Percentiles rank a stretch among this genome's conserved stretches.
phyloP scores from a whole-genome alignment of 257 asterid genomes.

The Capsicum pubescens region DNA sequence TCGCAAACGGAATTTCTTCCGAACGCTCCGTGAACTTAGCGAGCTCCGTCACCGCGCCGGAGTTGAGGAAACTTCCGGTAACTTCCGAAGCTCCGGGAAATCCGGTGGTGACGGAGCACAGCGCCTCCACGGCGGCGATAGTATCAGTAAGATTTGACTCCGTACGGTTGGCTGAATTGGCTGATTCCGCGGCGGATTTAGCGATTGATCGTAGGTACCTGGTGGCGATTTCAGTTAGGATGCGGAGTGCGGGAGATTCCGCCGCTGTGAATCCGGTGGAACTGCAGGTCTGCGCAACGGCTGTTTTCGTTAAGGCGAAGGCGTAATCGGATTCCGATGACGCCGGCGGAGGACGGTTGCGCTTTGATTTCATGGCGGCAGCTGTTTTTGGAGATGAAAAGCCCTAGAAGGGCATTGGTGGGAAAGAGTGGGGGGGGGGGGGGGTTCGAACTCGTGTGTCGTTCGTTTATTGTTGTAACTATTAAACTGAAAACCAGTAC shows the following conservation, averaged over 20 bases:
- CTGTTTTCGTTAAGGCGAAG: slow-evolving; percentile 42
- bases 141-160: slow-evolving; percentile 55
- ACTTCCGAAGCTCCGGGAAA: slow-evolving; percentile 41
- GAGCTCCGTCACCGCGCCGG: slow-evolving; percentile 50
- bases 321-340: slow-evolving; percentile 40
- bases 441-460: slow-evolving; percentile 16
- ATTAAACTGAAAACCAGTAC: not conserved
- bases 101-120: slow-evolving; percentile 55
- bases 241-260: slow-evolving; percentile 46
- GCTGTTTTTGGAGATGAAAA: not conserved
- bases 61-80: slow-evolving; percentile 28
- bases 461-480: not conserved
- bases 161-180: slow-evolving; percentile 57
- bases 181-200: slow-evolving; percentile 48
- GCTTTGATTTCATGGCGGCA: slow-evolving; percentile 9
- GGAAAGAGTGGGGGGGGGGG: no score
- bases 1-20: slow-evolving; percentile 58
- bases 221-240: slow-evolving; percentile 56
- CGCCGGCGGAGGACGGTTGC: not conserved
- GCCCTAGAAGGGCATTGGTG: slow-evolving; percentile 17
- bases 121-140: slow-evolving; percentile 52
- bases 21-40: slow-evolving; percentile 36
- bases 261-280: slow-evolving; percentile 56
- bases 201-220: slow-evolving; percentile 52
- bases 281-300: slow-evolving; percentile 63